A percentile compares a stretch with the other conserved stretches of the same genome.
Evolutionary conservation across 2,329 filamentous ascomycete genomes (phyloP).

Genomic region (Clonostachys rhizophaga): DNA sequence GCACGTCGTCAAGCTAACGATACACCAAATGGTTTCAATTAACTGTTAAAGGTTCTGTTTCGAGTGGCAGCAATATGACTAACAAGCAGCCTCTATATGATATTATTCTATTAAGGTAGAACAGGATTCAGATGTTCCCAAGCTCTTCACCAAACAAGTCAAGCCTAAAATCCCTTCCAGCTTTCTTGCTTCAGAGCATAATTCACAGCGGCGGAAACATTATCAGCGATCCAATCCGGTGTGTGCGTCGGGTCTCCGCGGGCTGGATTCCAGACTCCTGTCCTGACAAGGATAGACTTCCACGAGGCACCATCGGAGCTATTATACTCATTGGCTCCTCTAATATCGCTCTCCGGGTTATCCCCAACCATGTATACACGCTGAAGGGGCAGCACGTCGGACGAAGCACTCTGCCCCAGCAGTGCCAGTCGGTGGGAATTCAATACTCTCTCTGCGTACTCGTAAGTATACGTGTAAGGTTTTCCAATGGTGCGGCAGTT

Average conservation of each 20-base stretch:
- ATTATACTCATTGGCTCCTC: slow-evolving; percentile 59
- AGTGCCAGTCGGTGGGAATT: neutral
- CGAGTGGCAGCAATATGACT: too few relatives aligned
- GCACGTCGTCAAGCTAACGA: too few relatives aligned
- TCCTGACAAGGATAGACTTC: slow-evolving; percentile 63
- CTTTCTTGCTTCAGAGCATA: slow-evolving; percentile 41
- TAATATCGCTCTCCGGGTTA: slow-evolving; percentile 64
- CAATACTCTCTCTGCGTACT: slow-evolving; percentile 60
- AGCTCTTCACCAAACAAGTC: too few relatives aligned
- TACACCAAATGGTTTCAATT: too few relatives aligned
- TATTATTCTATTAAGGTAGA: too few relatives aligned
- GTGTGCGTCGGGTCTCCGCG: slow-evolving; percentile 34
- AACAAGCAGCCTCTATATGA: too few relatives aligned
- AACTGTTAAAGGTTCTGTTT: too few relatives aligned
- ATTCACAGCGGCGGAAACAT: slow-evolving; percentile 61
- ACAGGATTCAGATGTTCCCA: too few relatives aligned
- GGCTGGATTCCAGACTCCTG: slow-evolving; percentile 48
- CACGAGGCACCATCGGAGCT: slow-evolving; percentile 53
- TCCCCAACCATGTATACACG: slow-evolving; percentile 71
- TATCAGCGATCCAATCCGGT: slow-evolving; percentile 51
- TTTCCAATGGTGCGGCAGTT: slow-evolving; percentile 61
- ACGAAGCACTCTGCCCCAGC: neutral
- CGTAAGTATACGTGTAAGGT: slow-evolving; percentile 57
- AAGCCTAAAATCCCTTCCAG: too few relatives aligned
- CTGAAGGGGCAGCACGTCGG: neutral